Conservation (phyloP, 192 early-diverging fungal genomes). For the Glomus cerebriforme region DNA sequence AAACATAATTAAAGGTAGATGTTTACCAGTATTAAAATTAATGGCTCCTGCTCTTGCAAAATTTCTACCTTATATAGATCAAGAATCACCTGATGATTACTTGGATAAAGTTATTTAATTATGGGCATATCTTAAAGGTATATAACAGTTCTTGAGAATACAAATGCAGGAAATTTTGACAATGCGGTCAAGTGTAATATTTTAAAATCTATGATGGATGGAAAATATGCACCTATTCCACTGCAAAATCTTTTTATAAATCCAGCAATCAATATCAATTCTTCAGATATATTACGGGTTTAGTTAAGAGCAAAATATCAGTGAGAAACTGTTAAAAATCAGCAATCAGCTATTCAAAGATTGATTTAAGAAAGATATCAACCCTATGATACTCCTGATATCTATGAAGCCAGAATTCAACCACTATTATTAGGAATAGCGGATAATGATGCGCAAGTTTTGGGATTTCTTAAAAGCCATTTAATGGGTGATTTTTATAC, state of each 20-base stretch:
- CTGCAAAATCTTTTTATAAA: background rate
- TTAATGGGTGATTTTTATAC: background rate
- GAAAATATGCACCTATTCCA: slow-evolving; percentile 10
- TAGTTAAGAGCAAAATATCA: background rate
- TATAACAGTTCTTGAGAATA: slow-evolving; percentile 2
- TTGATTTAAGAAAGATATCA: slow-evolving; percentile 21
- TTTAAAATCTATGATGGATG: no score
- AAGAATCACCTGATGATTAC: slow-evolving; percentile 28
- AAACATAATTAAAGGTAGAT: no score
- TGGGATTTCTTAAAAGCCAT: slow-evolving; percentile 14
- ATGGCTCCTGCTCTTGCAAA: background rate
- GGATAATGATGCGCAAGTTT: background rate
- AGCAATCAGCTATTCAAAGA: slow-evolving; percentile 1
- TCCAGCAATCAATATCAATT: slow-evolving; percentile 12
- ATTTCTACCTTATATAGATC: slow-evolving; percentile 5
- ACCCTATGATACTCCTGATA: background rate
- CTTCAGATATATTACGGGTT: background rate
- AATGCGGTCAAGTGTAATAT: no score
- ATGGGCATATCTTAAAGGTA: background rate
- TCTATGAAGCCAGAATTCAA: background rate
- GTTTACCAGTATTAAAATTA: no score
- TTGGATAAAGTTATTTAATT: slow-evolving; percentile 21
- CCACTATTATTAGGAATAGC: background rate
- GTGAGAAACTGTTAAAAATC: no score
- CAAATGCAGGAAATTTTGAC: slow-evolving; percentile 12